Conservation (phyloP, 768 basidiomycete genomes). For the Tubosaeta sp. region DNA sequence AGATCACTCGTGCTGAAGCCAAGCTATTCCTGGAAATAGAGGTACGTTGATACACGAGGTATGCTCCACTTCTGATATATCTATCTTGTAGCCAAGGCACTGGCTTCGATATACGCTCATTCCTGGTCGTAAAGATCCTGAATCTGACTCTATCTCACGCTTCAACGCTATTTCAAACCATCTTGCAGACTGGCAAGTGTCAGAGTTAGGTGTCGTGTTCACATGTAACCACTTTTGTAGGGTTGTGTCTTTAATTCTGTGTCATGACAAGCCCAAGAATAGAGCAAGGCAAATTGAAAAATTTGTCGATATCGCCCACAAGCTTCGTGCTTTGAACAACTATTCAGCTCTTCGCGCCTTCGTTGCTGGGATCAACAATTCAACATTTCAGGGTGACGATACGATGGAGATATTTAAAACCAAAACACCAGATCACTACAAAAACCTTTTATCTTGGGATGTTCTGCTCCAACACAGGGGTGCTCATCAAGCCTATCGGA, state of each 20-base stretch:
- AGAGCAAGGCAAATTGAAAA: constrained; percentile 85
- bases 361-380: constrained; percentile 87
- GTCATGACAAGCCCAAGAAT: constrained; percentile 71
- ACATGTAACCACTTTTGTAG: constrained; percentile 37
- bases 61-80: neutral
- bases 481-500: constrained; percentile 86
- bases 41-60: constrained; percentile 40
- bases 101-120: constrained; percentile 79
- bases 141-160: constrained; percentile 64
- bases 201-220: neutral
- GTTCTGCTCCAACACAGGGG: constrained; percentile 77
- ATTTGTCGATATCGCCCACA: constrained; percentile 78
- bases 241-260: constrained; percentile 88
- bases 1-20: constrained; percentile 76
- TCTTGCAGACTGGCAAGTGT: constrained; percentile 71
- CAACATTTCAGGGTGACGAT: constrained; percentile 72
- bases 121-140: constrained; percentile 59
- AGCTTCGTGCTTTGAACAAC: constrained; percentile 80
- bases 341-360: constrained; percentile 91
- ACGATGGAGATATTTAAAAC: constrained; percentile 71
- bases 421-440: constrained; percentile 64
- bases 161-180: constrained; percentile 80
- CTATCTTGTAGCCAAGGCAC: constrained; percentile 64
- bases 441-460: constrained; percentile 79
- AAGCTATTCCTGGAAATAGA: constrained; percentile 70